Conservation (phyloP, 192 early-diverging fungal genomes). For the Gonapodya sp. region DNA sequence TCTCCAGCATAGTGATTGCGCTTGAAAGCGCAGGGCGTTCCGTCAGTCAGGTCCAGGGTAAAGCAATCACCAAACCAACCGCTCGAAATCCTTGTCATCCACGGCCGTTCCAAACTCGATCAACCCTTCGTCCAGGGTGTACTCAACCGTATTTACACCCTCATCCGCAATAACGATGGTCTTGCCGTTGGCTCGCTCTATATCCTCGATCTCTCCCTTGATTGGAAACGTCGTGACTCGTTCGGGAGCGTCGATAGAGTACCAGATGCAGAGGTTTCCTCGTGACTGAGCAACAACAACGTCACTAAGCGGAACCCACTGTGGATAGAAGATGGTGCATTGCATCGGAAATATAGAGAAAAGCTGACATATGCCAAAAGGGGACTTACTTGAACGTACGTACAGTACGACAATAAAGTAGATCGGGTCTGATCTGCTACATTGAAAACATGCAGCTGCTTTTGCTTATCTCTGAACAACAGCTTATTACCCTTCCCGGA, state of each 20-base stretch:
- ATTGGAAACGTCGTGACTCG: conserved; percentile 57
- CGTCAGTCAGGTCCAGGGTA: conserved; percentile 7
- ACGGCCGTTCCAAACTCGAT: conserved; percentile 58
- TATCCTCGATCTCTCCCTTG: conserved; percentile 57
- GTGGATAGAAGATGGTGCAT: conserved; percentile 6
- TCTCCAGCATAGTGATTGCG: conserved; percentile 50
- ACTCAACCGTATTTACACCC: conserved; percentile 55
- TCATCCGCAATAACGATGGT: conserved; percentile 59
- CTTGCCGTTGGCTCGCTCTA: conserved; percentile 45
- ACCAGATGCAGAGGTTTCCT: conserved; percentile 56
- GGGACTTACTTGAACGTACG: conserved; percentile 41
- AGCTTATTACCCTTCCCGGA: conserved; percentile 55
- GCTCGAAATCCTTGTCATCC: conserved; percentile 54
- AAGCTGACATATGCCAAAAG: not conserved
- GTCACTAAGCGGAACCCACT: conserved; percentile 57
- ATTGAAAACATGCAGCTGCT: conserved; percentile 53
- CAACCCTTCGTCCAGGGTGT: conserved; percentile 55
- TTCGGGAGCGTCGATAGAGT: conserved; percentile 51
- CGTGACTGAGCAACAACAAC: conserved; percentile 53
- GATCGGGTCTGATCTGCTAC: conserved; percentile 29
- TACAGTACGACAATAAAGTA: conserved; percentile 48
- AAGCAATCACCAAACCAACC: conserved; percentile 17
- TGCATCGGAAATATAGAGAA: not conserved
- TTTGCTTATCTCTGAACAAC: conserved; percentile 45
- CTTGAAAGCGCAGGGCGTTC: conserved; percentile 23